Base-by-base conservation (phyloP, 2,329 filamentous ascomycete genomes). In the Colletotrichum navitas region DNA sequence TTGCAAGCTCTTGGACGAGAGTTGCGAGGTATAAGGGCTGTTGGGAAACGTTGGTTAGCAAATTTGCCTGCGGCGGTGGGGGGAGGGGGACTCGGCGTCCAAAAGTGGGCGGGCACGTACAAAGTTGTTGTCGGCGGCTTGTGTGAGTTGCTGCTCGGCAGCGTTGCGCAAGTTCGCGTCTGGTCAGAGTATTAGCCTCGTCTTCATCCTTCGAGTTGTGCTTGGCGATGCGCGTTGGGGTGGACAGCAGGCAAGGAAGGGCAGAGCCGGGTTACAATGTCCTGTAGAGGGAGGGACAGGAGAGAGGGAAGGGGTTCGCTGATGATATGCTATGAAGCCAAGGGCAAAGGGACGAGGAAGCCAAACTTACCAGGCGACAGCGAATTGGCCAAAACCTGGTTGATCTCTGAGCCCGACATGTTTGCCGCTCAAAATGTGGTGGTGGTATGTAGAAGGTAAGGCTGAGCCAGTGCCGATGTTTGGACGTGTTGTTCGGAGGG, bases 311-410 rank as follows among this genome's bases (percentile, higher is more conserved):
- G 52, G 71, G 49, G 32, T 63, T 70, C 61, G 56, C 7, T 56
- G 63, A 39, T 43, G 61, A 62, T 34, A 61, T 54, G 54, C 68
- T 58, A 56, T 64, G 63, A 73, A 62, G 63, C 71, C 74, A 72
- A 68, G 11, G 8, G 51, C 18, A 12, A 52, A 56, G 36, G 26
- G 36, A 47, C 12, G 51, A 32, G 12, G 36, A 59, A 32, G 68
- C 12, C 32, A 59, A 52, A 63, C 92, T 83, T 87, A 98, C 96
- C 95, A 81, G 95, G 89, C 81, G 95, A 97, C 85, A 98, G 91
- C 83, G 96, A 98, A 87, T 95, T 95, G 85, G 94, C 91, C 88
- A 99, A 93, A 87, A 99, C 95, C 86, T 94, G 92, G 88, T 95
- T 97, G 87, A 98, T 97, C 87, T 98, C 94, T 93, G 97, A 85